Conservation (phyloP, 306 rosid genomes). For the Clitoria ternatea region DNA sequence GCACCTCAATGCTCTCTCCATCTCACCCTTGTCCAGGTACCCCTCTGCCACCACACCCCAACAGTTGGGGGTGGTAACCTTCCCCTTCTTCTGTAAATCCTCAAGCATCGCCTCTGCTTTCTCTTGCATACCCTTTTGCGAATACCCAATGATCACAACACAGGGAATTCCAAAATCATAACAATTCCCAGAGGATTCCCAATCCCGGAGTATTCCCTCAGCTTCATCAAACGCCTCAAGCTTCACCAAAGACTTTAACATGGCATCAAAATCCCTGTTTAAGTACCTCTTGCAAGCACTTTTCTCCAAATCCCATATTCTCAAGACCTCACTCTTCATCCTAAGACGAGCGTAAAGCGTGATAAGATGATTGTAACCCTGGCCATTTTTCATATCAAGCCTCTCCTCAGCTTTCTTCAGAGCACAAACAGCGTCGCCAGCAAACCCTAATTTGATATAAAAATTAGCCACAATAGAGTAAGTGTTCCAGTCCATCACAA, state of each 20-base stretch:
- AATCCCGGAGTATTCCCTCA: constrained; percentile 57
- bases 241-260: constrained; percentile 62
- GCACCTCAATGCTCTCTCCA: constrained; percentile 52
- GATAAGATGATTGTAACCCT: constrained; percentile 65
- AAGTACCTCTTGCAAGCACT: constrained; percentile 59
- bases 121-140: constrained; percentile 45
- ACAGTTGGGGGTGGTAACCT: constrained; percentile 46
- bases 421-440: constrained; percentile 48
- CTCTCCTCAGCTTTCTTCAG: constrained; percentile 61
- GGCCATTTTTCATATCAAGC: constrained; percentile 59
- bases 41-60: constrained; percentile 62
- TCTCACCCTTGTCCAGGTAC: constrained; percentile 47
- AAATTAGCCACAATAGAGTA: constrained; percentile 68
- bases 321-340: constrained; percentile 57
- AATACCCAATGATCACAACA: constrained; percentile 45
- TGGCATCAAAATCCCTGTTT: constrained; percentile 59
- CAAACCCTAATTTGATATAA: constrained; percentile 47
- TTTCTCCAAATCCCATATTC: constrained; percentile 68
- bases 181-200: constrained; percentile 76
- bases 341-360: constrained; percentile 59
- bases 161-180: constrained; percentile 67
- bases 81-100: constrained; percentile 52
- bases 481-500: constrained; percentile 84
- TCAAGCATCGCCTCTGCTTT: constrained; percentile 64
- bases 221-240: constrained; percentile 71